These are phyloP conservation scores for Porodaedalea pini DNA, from an alignment of 1,284 basidiomycete species.

Conservation along the genomic window DNA sequence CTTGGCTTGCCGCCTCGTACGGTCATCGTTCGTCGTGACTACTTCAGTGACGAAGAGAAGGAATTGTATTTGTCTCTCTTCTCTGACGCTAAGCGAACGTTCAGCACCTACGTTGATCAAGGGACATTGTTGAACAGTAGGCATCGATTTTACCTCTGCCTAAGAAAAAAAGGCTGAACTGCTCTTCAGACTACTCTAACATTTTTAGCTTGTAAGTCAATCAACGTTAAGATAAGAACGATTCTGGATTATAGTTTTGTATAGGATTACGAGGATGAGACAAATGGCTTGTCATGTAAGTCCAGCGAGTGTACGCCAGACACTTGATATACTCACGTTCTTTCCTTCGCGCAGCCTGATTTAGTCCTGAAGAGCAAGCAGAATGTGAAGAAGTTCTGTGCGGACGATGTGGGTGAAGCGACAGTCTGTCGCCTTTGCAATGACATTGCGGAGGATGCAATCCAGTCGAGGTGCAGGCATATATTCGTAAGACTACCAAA, in stretches of 20 bases:
- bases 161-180: slow-evolving; percentile 15
- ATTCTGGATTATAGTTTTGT: slow-evolving; percentile 73
- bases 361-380: slow-evolving; percentile 89
- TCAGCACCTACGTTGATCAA: slow-evolving; percentile 85
- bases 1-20: slow-evolving; percentile 95
- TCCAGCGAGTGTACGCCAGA: neutral
- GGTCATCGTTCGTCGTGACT: slow-evolving; percentile 85
- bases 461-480: slow-evolving; percentile 87
- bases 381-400: slow-evolving; percentile 58
- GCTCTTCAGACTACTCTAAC: slow-evolving; percentile 80
- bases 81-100: slow-evolving; percentile 89
- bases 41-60: slow-evolving; percentile 96
- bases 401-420: slow-evolving; percentile 59
- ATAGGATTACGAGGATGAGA: slow-evolving; percentile 80
- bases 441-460: slow-evolving; percentile 96
- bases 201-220: slow-evolving; percentile 77
- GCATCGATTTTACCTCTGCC: slow-evolving; percentile 32
- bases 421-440: slow-evolving; percentile 93
- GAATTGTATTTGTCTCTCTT: slow-evolving; percentile 93
- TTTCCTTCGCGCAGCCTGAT: slow-evolving; percentile 59
- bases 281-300: slow-evolving; percentile 87
- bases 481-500: slow-evolving; percentile 48
- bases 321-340: neutral
- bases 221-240: slow-evolving; percentile 52
- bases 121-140: slow-evolving; percentile 91